These are phyloP conservation scores for Chlorella sorokiniana DNA, from an alignment of 139 green algal species.

Conservation along the genomic window DNA sequence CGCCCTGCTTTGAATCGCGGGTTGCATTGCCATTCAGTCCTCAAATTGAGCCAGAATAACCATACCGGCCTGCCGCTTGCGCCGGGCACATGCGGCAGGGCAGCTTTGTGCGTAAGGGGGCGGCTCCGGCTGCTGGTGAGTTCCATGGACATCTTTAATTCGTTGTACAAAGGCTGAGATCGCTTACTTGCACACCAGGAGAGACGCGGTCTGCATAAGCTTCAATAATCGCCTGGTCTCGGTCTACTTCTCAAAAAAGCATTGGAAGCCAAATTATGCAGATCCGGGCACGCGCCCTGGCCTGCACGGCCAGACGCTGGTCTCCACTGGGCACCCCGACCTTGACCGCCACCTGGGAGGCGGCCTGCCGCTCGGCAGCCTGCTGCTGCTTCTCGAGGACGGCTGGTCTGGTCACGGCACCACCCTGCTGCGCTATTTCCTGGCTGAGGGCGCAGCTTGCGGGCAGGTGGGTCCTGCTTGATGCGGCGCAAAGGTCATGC, in stretches of 20 bases:
- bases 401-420: conserved; percentile 55
- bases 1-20: no score
- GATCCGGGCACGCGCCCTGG: conserved; percentile 73
- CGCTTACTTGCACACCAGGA: not conserved
- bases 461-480: conserved; percentile 55
- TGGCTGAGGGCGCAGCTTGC: conserved; percentile 70
- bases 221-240: no score
- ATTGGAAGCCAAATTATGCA: conserved; percentile 21
- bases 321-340: conserved; percentile 78
- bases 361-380: conserved; percentile 70
- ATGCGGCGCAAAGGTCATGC: not conserved
- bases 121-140: conserved; percentile 9
- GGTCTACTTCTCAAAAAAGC: no score
- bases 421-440: conserved; percentile 80
- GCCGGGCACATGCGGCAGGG: conserved; percentile 3
- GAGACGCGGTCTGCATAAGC: not conserved
- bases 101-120: conserved; percentile 26
- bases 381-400: conserved; percentile 79
- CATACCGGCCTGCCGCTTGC: not conserved
- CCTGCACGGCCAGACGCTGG: conserved; percentile 71
- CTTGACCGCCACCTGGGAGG: conserved; percentile 77
- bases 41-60: no score
- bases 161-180: not conserved
- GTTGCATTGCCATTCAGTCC: not conserved
- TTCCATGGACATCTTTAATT: not conserved